phyloP scores from a whole-genome alignment of 345 rosid species.

The Citrus unshiu region DNA sequence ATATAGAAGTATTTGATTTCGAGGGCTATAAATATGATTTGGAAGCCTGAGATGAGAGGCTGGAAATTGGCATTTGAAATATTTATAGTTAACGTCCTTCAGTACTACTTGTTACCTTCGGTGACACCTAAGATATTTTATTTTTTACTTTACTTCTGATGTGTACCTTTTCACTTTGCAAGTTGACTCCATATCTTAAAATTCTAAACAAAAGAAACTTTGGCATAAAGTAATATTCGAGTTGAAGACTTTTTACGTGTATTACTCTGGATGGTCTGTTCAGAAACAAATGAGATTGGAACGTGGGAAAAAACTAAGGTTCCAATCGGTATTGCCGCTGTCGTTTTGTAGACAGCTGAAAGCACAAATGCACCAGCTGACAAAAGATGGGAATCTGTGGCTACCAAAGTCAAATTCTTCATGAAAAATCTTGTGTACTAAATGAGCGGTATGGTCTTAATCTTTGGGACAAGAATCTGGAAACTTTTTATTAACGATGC shows the following conservation, averaged over 20 bases:
- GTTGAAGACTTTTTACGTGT: not conserved
- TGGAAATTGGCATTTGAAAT: not conserved
- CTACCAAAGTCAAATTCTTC: not conserved
- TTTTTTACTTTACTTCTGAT: not conserved
- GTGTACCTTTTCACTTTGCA: not conserved
- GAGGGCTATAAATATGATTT: not conserved
- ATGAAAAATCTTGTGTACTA: not conserved
- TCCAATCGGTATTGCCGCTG: slow-evolving; percentile 8
- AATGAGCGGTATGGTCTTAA: not conserved
- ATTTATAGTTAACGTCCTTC: not conserved
- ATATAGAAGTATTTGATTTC: not conserved
- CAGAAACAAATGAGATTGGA: not conserved
- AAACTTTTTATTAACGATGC: not conserved
- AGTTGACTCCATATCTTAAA: slow-evolving; percentile 1
- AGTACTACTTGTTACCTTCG: not conserved
- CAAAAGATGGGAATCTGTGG: slow-evolving; percentile 2
- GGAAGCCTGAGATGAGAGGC: no score
- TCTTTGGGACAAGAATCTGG: not conserved
- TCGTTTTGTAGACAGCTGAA: not conserved
- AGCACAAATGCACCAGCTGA: not conserved
- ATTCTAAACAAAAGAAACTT: not conserved
- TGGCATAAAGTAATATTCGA: not conserved
- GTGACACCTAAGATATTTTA: not conserved
- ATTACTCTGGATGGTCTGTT: not conserved
- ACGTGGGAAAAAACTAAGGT: not conserved